phyloP scores from a whole-genome alignment of 495 filamentous ascomycete genomes.

The Talaromyces borbonicus region DNA sequence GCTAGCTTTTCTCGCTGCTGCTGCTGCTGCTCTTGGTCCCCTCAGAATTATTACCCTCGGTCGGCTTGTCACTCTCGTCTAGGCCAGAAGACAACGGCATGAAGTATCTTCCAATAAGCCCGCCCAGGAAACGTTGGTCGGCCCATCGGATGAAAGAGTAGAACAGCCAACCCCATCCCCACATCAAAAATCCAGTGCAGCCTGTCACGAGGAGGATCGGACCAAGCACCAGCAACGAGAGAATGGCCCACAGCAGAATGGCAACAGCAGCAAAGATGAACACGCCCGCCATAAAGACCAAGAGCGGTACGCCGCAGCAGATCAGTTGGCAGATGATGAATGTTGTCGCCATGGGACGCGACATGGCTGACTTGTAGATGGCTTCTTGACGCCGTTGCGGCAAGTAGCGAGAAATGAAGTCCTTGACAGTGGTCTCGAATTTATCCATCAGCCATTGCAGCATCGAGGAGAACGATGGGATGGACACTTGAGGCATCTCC shows the following conservation, averaged over 20 bases:
- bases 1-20: conserved; percentile 2
- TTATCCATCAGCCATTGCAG: conserved; percentile 20
- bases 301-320: conserved; percentile 28
- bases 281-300: conserved; percentile 27
- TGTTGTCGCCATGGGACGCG: conserved; percentile 22
- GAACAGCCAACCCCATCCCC: conserved; percentile 34
- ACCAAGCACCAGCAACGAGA: conserved; percentile 28
- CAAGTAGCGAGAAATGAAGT: conserved; percentile 19
- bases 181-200: conserved; percentile 27
- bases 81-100: conserved; percentile 11
- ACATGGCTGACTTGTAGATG: conserved; percentile 22
- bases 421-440: conserved; percentile 19
- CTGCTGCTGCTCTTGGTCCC: background rate
- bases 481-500: conserved; percentile 14
- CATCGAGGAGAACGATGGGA: conserved; percentile 9
- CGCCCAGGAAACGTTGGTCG: conserved; percentile 26
- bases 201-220: conserved; percentile 28
- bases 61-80: background rate
- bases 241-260: conserved; percentile 23
- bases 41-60: too few relatives aligned
- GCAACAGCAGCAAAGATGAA: conserved; percentile 28
- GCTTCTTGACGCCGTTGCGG: conserved; percentile 21
- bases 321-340: conserved; percentile 29
- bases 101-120: conserved; percentile 24
- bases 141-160: conserved; percentile 29